Conservation (phyloP, 2,329 filamentous ascomycete genomes). For the Fusarium sp. region DNA sequence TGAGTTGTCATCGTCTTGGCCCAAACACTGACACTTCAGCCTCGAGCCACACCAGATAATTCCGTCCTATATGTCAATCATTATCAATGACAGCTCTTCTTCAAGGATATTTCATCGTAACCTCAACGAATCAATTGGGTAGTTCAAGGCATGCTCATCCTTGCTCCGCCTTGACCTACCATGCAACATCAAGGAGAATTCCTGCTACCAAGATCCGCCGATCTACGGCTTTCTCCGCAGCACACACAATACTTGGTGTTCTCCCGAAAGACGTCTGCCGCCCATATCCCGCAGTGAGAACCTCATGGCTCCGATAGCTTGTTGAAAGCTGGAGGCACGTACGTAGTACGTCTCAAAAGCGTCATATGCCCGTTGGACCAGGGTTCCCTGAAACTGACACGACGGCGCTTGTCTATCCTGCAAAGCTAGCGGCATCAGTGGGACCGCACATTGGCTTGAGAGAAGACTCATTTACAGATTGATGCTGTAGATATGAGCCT, state of each 20-base stretch:
- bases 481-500: background rate
- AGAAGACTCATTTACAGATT: background rate
- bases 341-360: background rate
- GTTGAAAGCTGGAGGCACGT: background rate
- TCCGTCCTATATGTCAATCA: slow-evolving; percentile 1
- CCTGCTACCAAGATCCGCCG: slow-evolving; percentile 12
- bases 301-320: background rate
- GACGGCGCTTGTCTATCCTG: slow-evolving; percentile 35
- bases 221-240: slow-evolving; percentile 11
- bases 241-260: background rate
- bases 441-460: slow-evolving; percentile 15
- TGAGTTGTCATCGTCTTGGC: slow-evolving; percentile 10
- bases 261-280: background rate
- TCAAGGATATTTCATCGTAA: slow-evolving; percentile 18
- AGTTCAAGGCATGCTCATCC: background rate
- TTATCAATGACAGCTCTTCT: slow-evolving; percentile 5
- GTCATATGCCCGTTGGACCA: slow-evolving; percentile 31
- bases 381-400: slow-evolving; percentile 46
- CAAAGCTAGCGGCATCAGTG: slow-evolving; percentile 28
- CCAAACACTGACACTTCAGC: background rate
- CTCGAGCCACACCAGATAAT: slow-evolving; percentile 16
- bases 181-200: slow-evolving; percentile 12
- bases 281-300: no score
- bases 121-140: slow-evolving; percentile 23
- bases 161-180: slow-evolving; percentile 1